phyloP scores from a whole-genome alignment of 2,329 filamentous ascomycete species.

The Harringtonia aguacate region DNA sequence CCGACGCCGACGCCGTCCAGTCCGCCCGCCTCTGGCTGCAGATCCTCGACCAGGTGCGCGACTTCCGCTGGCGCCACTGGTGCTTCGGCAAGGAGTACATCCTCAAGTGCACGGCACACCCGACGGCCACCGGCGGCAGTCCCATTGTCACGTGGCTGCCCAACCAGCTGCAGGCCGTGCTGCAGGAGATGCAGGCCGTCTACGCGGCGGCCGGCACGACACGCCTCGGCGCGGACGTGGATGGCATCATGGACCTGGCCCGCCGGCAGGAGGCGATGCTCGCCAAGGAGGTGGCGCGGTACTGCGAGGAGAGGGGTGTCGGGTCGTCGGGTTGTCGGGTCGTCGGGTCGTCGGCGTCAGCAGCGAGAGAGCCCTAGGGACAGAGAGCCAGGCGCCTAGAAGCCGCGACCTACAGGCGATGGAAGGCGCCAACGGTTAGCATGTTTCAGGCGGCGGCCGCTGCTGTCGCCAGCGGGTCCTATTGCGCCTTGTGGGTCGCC shows the following conservation, averaged over 20 bases:
- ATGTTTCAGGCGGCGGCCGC: too few species aligned
- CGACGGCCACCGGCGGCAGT: slow-evolving; percentile 69
- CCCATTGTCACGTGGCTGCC: slow-evolving; percentile 79
- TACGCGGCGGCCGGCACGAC: slow-evolving; percentile 28
- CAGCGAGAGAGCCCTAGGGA: too few species aligned
- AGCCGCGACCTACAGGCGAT: too few species aligned
- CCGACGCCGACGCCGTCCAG: slow-evolving; percentile 24
- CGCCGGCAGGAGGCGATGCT: slow-evolving; percentile 53
- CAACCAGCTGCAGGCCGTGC: slow-evolving; percentile 67
- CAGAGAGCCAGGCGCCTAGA: too few species aligned
- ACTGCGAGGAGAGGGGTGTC: slow-evolving; percentile 53
- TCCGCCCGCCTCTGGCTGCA: slow-evolving; percentile 51
- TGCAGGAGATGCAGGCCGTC: slow-evolving; percentile 57
- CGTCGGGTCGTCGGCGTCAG: too few species aligned
- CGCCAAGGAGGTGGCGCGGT: slow-evolving; percentile 65
- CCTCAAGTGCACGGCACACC: slow-evolving; percentile 64
- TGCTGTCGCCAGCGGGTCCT: too few species aligned
- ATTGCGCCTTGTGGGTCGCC: too few species aligned
- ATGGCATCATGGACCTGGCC: slow-evolving; percentile 58
- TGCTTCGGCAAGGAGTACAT: slow-evolving; percentile 80
- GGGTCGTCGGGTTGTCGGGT: too few species aligned
- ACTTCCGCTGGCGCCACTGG: slow-evolving; percentile 79
- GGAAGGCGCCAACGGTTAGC: too few species aligned
- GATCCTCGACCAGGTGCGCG: slow-evolving; percentile 63
- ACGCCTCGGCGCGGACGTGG: slow-evolving; percentile 32